phyloP scores from a whole-genome alignment of 345 rosid genomes.

The Dovyalis caffra region DNA sequence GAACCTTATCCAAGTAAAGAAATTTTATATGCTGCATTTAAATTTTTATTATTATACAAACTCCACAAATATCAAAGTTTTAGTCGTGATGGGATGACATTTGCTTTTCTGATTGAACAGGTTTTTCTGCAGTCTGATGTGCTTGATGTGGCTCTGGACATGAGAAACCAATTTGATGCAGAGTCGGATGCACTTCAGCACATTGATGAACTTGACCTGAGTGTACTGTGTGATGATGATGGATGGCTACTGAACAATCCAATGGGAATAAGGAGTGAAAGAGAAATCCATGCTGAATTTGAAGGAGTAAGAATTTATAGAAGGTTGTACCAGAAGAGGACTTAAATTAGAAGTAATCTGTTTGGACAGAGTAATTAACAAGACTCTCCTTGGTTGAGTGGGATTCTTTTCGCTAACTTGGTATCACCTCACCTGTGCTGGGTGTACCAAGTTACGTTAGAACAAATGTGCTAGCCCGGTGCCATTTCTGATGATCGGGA shows the following conservation, averaged over 20 bases:
- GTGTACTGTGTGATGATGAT: conserved; percentile 38
- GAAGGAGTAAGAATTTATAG: conserved; percentile 79
- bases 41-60: background rate
- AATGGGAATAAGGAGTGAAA: conserved; percentile 82
- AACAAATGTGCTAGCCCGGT: too few relatives aligned
- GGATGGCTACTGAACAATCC: conserved; percentile 82
- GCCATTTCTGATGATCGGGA: too few relatives aligned
- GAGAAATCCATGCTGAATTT: conserved; percentile 81
- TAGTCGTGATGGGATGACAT: background rate
- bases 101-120: conserved; percentile 35
- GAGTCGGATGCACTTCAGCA: conserved; percentile 44
- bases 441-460: too few relatives aligned
- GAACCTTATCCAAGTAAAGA: background rate
- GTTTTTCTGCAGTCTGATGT: conserved; percentile 91
- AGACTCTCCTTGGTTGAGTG: background rate
- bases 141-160: conserved; percentile 74
- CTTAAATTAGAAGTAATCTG: background rate
- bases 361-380: background rate
- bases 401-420: too few relatives aligned
- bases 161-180: conserved; percentile 74
- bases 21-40: background rate
- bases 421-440: too few relatives aligned
- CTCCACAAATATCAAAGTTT: background rate
- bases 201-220: conserved; percentile 37
- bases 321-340: conserved; percentile 64